Percentiles rank a stretch among this genome's conserved stretches.
These are phyloP conservation scores for Penicillium sp. DNA, from an alignment of 2,329 filamentous ascomycete genomes.

Conservation along the genomic window DNA sequence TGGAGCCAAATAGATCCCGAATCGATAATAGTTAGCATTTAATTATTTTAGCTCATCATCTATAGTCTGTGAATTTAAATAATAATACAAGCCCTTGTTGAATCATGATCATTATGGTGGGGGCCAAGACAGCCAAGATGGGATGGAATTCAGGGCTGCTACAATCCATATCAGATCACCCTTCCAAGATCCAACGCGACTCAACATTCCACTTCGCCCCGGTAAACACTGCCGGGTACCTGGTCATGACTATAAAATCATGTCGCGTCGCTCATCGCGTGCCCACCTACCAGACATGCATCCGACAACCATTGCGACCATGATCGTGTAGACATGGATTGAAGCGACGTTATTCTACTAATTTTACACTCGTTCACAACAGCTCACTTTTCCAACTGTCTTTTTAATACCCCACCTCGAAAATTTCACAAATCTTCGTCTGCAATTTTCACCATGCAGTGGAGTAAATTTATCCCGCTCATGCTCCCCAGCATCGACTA, in stretches of 20 bases:
- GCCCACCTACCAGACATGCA: not conserved
- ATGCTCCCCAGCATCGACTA: constrained; percentile 26
- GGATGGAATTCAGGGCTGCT: constrained; percentile 16
- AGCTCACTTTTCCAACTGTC: not conserved
- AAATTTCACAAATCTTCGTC: not conserved
- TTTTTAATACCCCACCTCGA: not conserved
- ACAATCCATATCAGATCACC: constrained; percentile 11
- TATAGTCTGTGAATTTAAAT: no score
- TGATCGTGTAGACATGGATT: not conserved
- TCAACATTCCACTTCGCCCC: constrained; percentile 15
- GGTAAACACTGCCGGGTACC: constrained; percentile 6
- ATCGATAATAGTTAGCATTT: not conserved
- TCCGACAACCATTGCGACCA: constrained; percentile 6
- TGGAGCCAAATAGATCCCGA: not conserved
- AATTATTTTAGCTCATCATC: no score
- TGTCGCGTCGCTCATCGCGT: constrained; percentile 5
- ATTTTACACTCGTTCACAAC: not conserved
- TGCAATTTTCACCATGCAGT: constrained; percentile 1
- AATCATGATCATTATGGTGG: no score
- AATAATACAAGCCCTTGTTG: not conserved
- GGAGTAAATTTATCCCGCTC: constrained; percentile 29
- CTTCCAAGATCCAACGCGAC: constrained; percentile 11
- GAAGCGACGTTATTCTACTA: not conserved
- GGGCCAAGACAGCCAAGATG: not conserved
- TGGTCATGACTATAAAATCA: constrained; percentile 8